These are phyloP conservation scores for Erodium trifolium DNA, from an alignment of 441 rosid genomes.

Conservation along the genomic window DNA sequence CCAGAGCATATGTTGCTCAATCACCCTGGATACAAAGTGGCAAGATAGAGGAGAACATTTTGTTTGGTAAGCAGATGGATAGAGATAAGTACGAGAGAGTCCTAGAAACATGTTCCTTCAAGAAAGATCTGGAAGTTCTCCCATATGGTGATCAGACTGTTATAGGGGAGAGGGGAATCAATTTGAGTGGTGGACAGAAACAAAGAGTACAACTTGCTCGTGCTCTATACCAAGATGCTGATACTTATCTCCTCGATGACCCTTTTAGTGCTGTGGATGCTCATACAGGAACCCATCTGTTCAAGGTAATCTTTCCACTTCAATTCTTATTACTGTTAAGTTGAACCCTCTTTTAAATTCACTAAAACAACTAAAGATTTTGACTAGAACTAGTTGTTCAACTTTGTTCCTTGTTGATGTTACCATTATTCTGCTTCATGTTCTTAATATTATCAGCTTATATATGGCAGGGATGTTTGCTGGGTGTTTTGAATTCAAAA, in stretches of 20 bases:
- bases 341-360: too few relatives aligned
- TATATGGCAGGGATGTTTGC: constrained; percentile 43
- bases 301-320: constrained; percentile 36
- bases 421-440: too few relatives aligned
- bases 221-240: constrained; percentile 74
- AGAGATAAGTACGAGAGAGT: constrained; percentile 48
- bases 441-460: too few relatives aligned
- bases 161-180: constrained; percentile 82
- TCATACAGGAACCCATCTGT: constrained; percentile 80
- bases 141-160: constrained; percentile 73
- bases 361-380: too few relatives aligned
- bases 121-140: constrained; percentile 63
- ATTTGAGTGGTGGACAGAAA: constrained; percentile 23
- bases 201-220: constrained; percentile 83
- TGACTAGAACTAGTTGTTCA: too few relatives aligned
- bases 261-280: constrained; percentile 94
- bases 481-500: constrained; percentile 40
- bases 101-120: constrained; percentile 61
- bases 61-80: constrained; percentile 69
- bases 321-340: too few relatives aligned
- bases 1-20: constrained; percentile 69
- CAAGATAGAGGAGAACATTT: constrained; percentile 61
- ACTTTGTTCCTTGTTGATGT: too few relatives aligned
- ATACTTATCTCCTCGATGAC: constrained; percentile 73
- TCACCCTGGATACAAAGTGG: constrained; percentile 95